Base-by-base conservation (phyloP, 306 rosid genomes). In the Cucurbita argyrosperma region DNA sequence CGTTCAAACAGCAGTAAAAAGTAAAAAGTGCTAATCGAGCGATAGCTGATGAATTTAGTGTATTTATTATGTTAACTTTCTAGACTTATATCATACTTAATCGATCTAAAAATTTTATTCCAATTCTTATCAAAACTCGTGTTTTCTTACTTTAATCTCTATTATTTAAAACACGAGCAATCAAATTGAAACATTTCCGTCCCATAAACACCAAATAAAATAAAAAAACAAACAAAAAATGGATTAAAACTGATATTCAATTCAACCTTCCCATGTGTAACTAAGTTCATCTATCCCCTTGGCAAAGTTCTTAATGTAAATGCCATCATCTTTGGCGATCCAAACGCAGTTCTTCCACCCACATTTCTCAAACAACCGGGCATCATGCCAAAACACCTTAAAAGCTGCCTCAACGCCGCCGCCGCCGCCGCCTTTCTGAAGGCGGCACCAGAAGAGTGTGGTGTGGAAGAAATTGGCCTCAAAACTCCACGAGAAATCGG, bases 281-380 rank as follows among this genome's bases (percentile, higher is more conserved):
- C 3, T 38, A 26, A 72, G 42, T 19, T n/a, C 37, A 11, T 72
- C 76, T 18, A 55, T 8, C 8, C 52, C 40, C 4, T 54, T 55
- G 1, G 64, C 21, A 12, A 55, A 72, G 45, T 72, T 50, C 4
- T 23, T 51, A 15, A 80, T 38, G 23, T 59, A 80, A 71, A 80
- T 8, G 12, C 77, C 83, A 5, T 35, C 77, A 62, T 76, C 74
- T 61, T 71, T 76, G 1, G 83, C 83, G 4, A 38, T 61, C 83
- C 83, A 80, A 30, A 69, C 11, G 76, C 79, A 76, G 21, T 51
- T 54, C 19, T 65, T 79, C 51, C 52, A 54, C 10, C 71, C 56
- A 37, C 82, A 79, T 52, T 42, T 79, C 5, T 57, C 57, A 15
- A 45, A 53, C 18, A 79, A 71, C 37, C 53, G 61, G 9, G 0